Evolutionary conservation across 2,329 filamentous ascomycete genomes (phyloP).

Genomic region (Trichoderma guizhouense): DNA sequence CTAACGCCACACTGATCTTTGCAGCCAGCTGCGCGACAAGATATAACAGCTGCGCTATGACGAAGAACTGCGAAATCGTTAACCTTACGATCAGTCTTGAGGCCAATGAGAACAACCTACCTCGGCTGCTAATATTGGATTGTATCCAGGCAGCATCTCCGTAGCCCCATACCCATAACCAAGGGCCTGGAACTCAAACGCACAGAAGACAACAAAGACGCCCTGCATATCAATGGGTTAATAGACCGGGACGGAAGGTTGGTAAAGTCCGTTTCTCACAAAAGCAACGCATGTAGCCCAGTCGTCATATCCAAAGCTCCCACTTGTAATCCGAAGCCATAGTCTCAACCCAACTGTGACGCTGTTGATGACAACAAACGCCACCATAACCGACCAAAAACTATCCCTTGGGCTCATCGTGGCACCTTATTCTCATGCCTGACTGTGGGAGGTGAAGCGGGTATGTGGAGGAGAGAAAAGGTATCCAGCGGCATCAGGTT

Average conservation of each 20-base stretch:
- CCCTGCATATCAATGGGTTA: background rate
- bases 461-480: background rate
- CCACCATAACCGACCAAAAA: background rate
- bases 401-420: background rate
- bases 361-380: background rate
- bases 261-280: background rate
- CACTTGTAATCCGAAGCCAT: background rate
- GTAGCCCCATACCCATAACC: background rate
- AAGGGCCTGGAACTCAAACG: background rate
- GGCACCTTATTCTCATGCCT: background rate
- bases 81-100: background rate
- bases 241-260: background rate
- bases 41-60: background rate
- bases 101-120: background rate
- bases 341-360: background rate
- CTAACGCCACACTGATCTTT: constrained; percentile 1
- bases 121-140: background rate
- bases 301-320: constrained; percentile 1
- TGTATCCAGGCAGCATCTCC: background rate
- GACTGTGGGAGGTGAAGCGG: background rate
- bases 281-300: background rate
- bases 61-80: background rate
- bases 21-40: background rate
- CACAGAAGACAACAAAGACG: background rate
- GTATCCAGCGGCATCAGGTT: background rate